A percentile compares a stretch with the other conserved stretches of the same genome.
Evolutionary conservation across 208 protist species (phyloP).

Genomic region (Naegleria fowleri): DNA sequence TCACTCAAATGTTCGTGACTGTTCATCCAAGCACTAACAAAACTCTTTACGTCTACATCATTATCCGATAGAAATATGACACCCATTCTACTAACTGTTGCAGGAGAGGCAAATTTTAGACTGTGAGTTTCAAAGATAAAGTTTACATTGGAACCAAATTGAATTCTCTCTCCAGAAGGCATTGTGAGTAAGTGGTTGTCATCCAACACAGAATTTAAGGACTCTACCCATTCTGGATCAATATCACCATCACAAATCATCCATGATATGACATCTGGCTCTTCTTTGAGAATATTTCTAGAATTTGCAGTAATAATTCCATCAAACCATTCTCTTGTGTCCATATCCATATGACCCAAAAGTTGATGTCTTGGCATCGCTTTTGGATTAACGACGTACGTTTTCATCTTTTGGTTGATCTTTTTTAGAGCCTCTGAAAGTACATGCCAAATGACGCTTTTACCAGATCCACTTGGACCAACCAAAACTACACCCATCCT

Average conservation of each 20-base stretch:
- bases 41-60: constrained; percentile 79
- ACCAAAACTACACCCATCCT: constrained; percentile 96
- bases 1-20: constrained; percentile 63
- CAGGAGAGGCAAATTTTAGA: constrained; percentile 91
- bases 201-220: constrained; percentile 97
- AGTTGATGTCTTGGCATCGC: constrained; percentile 86
- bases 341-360: constrained; percentile 93
- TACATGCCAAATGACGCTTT: constrained; percentile 85
- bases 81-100: constrained; percentile 94
- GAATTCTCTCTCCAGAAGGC: constrained; percentile 93
- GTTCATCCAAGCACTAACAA: constrained; percentile 80
- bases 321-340: constrained; percentile 97
- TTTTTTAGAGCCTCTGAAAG: constrained; percentile 72
- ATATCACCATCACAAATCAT: constrained; percentile 97
- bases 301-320: constrained; percentile 91
- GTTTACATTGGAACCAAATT: constrained; percentile 96
- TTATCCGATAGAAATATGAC: constrained; percentile 95
- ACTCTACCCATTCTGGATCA: constrained; percentile 98
- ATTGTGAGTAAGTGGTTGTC: constrained; percentile 95
- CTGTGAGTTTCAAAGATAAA: constrained; percentile 97
- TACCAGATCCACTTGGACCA: constrained; percentile 90
- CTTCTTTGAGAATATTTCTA: constrained; percentile 82
- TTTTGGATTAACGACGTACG: constrained; percentile 95
- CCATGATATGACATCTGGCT: constrained; percentile 75
- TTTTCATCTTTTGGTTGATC: constrained; percentile 69